Evolutionary conservation across 225 moss, liverwort and hornwort genomes (phyloP), one percentile per base, ranked within the genome.

Genomic region (Ulota crispa): DNA sequence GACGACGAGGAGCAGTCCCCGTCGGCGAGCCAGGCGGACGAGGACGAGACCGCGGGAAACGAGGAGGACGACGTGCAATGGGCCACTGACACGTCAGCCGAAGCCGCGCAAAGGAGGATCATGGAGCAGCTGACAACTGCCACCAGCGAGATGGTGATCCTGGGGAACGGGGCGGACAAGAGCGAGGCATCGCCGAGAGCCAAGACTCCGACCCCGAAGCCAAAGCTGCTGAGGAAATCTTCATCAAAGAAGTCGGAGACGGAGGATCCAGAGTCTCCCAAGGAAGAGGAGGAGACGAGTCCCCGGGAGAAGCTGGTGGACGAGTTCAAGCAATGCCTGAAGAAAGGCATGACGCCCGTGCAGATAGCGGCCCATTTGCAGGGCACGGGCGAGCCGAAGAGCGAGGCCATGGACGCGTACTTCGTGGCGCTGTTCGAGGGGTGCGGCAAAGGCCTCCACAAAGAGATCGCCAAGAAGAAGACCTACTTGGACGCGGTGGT

Each of bases 101-200:
- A 92, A 80, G 98, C 98, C 6, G 98, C 96, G 0, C 92, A 99
- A 80, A 91, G 91, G 81, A 88, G 98, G 55, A 94, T 99, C 66
- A 76, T 93, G 54, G 98, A 99, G 83, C 98, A 99, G 85, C 88
- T 99, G 20, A 96, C 95, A 19, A 83, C 92, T 31, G 98, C 95
- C 0, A 96, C 98, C 1, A 99, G 95, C 80, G 98, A 99, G 92
- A 99, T 99, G 98, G 96, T 99, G n/a, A 92, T 99, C 36, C 39
- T 94, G 1, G 91, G 83, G 3, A 89, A 89, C 31, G 89, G 89
- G 60, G 92, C 68, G 39, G 93, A 93, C 4, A 88, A 89, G 73
- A 64, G 86, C 45, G 94, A 88, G 73, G 4, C 84, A 32, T 99
- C 98, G 15, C 98, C 98, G 4, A 78, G 93, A 21, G 78, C 87